A percentile compares a stretch with the other conserved stretches of the same genome.
Conservation (phyloP, 345 rosid species). For the Carallia pectinifolia region DNA sequence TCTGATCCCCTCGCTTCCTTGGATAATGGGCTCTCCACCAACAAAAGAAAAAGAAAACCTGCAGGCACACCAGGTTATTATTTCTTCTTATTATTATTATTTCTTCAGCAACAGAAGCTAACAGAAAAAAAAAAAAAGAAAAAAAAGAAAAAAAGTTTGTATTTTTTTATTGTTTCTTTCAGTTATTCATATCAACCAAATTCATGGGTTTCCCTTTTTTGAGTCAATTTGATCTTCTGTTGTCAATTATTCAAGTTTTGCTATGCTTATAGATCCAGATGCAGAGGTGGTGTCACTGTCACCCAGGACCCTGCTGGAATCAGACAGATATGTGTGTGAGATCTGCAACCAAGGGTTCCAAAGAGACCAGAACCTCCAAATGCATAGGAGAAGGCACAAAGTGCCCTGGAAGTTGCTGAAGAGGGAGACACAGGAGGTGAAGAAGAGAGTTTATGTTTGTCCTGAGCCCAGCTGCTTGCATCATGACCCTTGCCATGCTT, state of each 20-base stretch:
- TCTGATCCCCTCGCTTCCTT: constrained; percentile 48
- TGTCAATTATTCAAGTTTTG: background rate
- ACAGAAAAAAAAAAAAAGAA: no score
- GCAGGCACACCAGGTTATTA: constrained; percentile 86
- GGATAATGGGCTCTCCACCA: constrained; percentile 50
- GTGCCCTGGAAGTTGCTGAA: constrained; percentile 87
- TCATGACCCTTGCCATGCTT: constrained; percentile 80
- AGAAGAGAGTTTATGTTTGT: constrained; percentile 75
- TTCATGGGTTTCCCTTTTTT: background rate
- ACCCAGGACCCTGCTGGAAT: constrained; percentile 68
- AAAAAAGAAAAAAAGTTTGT: no score
- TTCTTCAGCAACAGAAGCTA: background rate
- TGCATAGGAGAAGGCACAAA: constrained; percentile 82
- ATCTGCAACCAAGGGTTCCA: constrained; percentile 92
- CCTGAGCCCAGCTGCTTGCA: constrained; percentile 79
- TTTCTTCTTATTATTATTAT: no score
- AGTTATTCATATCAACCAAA: background rate
- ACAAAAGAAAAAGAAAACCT: constrained; percentile 75
- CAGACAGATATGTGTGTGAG: constrained; percentile 81
- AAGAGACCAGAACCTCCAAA: constrained; percentile 84
- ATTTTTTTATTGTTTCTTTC: background rate
- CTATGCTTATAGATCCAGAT: constrained; percentile 58
- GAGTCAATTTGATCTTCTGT: background rate
- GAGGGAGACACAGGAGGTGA: constrained; percentile 64
- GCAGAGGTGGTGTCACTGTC: constrained; percentile 84